Evolutionary conservation across 768 basidiomycete genomes (phyloP).

Genomic region (Pilatotrama ljubarskyi): DNA sequence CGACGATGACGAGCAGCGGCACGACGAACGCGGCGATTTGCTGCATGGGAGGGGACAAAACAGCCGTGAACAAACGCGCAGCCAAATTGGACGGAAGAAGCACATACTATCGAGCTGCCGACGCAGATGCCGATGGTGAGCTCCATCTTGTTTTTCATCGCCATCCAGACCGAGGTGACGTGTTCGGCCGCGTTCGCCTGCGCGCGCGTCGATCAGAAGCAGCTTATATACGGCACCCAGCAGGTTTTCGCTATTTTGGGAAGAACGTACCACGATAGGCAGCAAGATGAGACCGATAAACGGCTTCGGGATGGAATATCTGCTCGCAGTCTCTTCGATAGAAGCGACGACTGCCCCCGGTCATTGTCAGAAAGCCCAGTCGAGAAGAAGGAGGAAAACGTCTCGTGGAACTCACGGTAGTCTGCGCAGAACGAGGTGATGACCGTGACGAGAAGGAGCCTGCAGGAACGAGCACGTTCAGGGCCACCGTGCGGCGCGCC

Average conservation of each 20-base stretch:
- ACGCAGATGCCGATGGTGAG: slow-evolving; percentile 79
- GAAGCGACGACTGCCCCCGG: slow-evolving; percentile 71
- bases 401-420: slow-evolving; percentile 52
- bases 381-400: background rate
- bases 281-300: slow-evolving; percentile 88
- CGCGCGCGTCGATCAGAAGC: background rate
- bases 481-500: background rate
- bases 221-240: background rate
- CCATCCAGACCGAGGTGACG: slow-evolving; percentile 86
- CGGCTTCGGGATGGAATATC: slow-evolving; percentile 77
- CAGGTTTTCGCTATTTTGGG: background rate
- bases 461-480: slow-evolving; percentile 28
- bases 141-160: slow-evolving; percentile 72
- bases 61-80: background rate
- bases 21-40: slow-evolving; percentile 88
- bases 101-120: slow-evolving; percentile 75
- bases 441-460: slow-evolving; percentile 73
- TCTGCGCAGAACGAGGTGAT: slow-evolving; percentile 90
- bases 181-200: slow-evolving; percentile 87
- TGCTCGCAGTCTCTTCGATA: slow-evolving; percentile 86
- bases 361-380: background rate
- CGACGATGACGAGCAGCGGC: slow-evolving; percentile 83
- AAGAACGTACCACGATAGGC: slow-evolving; percentile 72
- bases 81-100: background rate
- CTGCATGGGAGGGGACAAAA: slow-evolving; percentile 36